phyloP scores from a whole-genome alignment of 2,329 filamentous ascomycete genomes.

The Xylaria polymorpha region DNA sequence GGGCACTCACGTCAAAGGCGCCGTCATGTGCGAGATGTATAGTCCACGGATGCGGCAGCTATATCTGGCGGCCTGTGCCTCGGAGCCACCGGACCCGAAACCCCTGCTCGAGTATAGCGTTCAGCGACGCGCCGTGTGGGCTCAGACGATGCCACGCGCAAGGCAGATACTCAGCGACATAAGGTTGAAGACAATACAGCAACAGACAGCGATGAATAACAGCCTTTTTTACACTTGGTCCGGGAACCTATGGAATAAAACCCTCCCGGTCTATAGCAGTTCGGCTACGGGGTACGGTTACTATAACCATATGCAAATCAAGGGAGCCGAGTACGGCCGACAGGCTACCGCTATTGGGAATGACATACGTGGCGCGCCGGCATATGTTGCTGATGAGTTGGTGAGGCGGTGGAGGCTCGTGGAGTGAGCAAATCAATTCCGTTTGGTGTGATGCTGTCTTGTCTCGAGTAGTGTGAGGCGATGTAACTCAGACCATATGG shows the following conservation, averaged over 20 bases:
- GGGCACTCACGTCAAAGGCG: background rate
- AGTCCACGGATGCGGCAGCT: constrained; percentile 31
- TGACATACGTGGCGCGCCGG: constrained; percentile 24
- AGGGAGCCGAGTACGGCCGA: constrained; percentile 26
- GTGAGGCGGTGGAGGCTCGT: constrained; percentile 29
- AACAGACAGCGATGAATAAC: constrained; percentile 13
- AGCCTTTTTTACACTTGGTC: constrained; percentile 23
- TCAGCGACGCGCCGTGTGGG: constrained; percentile 30
- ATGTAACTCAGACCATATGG: background rate
- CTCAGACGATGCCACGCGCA: constrained; percentile 28
- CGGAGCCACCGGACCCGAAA: constrained; percentile 22
- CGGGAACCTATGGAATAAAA: constrained; percentile 19
- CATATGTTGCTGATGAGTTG: constrained; percentile 24
- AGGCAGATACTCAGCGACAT: constrained; percentile 21
- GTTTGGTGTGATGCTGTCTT: background rate
- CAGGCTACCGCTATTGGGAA: constrained; percentile 24
- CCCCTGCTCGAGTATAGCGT: constrained; percentile 30
- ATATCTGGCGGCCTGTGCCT: constrained; percentile 28
- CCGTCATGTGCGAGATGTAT: constrained; percentile 38
- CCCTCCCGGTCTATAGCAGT: constrained; percentile 18
- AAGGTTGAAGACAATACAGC: background rate
- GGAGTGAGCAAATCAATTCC: constrained; percentile 16
- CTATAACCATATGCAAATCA: constrained; percentile 34
- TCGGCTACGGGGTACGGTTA: constrained; percentile 19
- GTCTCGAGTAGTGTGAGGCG: background rate